A percentile compares a stretch with the other conserved stretches of the same genome.
Conservation (phyloP, 768 basidiomycete genomes). For the Mycena indigotica region DNA sequence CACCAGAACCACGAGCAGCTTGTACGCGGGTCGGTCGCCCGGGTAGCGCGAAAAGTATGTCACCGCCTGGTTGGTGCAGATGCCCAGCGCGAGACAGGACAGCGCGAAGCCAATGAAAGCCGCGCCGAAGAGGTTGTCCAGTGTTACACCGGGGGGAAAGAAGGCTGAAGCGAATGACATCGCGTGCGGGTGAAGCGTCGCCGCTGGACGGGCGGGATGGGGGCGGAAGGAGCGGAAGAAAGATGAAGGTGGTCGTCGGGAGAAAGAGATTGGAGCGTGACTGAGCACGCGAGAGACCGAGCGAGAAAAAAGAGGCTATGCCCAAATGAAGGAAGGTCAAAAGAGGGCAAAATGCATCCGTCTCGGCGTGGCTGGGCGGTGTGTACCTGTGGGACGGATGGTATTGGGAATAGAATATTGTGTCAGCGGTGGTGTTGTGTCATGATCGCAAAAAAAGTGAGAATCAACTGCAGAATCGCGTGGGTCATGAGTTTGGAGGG, state of each 20-base stretch:
- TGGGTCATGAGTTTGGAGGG: neutral
- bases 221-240: neutral
- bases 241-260: neutral
- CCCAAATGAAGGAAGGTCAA: neutral
- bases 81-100: conserved; percentile 43
- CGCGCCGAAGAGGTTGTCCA: conserved; percentile 44
- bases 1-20: conserved; percentile 23
- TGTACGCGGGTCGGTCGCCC: conserved; percentile 31
- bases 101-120: conserved; percentile 41
- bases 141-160: neutral
- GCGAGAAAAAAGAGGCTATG: neutral
- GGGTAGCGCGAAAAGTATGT: conserved; percentile 43
- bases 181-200: neutral
- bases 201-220: neutral
- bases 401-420: neutral
- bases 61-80: conserved; percentile 40
- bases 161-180: neutral
- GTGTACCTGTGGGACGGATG: neutral
- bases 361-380: neutral
- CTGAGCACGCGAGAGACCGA: neutral
- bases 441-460: neutral
- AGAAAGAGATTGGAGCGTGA: no score
- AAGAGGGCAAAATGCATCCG: neutral
- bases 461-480: neutral
- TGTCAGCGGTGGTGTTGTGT: no score